Evolutionary conservation across 2,329 filamentous ascomycete genomes (phyloP).

Genomic region (Elsinoe perseae): DNA sequence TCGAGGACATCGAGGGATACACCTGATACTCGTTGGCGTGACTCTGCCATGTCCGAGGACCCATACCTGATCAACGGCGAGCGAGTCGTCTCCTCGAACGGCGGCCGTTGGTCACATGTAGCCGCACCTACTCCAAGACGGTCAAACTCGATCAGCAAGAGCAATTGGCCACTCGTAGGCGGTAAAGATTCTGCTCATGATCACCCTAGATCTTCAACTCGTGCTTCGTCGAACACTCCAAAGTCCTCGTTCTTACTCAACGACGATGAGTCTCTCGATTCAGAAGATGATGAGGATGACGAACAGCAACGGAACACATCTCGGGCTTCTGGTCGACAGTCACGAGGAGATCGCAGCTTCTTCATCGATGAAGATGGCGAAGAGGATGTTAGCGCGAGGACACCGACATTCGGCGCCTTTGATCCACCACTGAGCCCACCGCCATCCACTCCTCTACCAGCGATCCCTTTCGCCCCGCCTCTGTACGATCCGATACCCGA

Average conservation of each 20-base stretch:
- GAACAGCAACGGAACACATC: not conserved
- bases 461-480: slow-evolving; percentile 1
- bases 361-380: slow-evolving; percentile 42
- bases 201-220: not conserved
- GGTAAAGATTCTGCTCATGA: not conserved
- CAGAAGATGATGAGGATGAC: slow-evolving; percentile 33
- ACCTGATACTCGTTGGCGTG: slow-evolving; percentile 21
- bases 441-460: slow-evolving; percentile 12
- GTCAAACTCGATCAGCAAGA: slow-evolving; percentile 6
- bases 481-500: slow-evolving; percentile 11
- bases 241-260: slow-evolving; percentile 45
- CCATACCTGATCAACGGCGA: slow-evolving; percentile 7
- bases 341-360: slow-evolving; percentile 38
- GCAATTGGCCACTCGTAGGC: slow-evolving; percentile 10
- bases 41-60: slow-evolving; percentile 13
- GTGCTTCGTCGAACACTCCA: slow-evolving; percentile 17
- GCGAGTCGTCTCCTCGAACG: not conserved
- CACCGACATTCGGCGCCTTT: slow-evolving; percentile 17
- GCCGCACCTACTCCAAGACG: not conserved
- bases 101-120: slow-evolving; percentile 11
- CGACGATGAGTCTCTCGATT: slow-evolving; percentile 49
- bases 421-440: slow-evolving; percentile 12
- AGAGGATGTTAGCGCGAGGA: slow-evolving; percentile 26
- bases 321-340: not conserved
- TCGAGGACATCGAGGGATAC: slow-evolving; percentile 20